These are phyloP conservation scores for Alternaria sp. DNA, from an alignment of 2,329 filamentous ascomycete genomes.

Conservation along the genomic window DNA sequence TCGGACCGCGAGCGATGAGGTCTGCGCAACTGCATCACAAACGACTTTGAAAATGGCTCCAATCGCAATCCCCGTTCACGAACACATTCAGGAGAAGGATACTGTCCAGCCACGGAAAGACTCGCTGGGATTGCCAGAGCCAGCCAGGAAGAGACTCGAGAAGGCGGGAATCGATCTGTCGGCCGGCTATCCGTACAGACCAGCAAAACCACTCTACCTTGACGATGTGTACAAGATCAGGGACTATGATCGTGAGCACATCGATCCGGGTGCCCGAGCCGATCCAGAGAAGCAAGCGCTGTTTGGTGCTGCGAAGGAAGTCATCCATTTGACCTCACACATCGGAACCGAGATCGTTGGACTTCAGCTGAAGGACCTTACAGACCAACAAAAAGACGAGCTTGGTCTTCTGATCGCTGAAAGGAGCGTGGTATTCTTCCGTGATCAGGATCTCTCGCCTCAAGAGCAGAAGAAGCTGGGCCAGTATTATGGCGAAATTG, in stretches of 20 bases:
- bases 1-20: background rate
- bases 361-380: constrained; percentile 57
- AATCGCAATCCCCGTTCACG: constrained; percentile 57
- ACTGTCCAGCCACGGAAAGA: constrained; percentile 68
- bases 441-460: constrained; percentile 54
- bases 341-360: constrained; percentile 46
- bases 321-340: constrained; percentile 45
- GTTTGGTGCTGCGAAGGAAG: constrained; percentile 50
- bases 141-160: constrained; percentile 64
- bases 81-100: constrained; percentile 63
- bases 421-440: constrained; percentile 58
- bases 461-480: constrained; percentile 42
- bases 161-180: constrained; percentile 74
- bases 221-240: constrained; percentile 73
- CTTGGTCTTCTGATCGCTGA: constrained; percentile 52
- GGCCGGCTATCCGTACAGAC: constrained; percentile 73
- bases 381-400: constrained; percentile 57
- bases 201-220: constrained; percentile 69
- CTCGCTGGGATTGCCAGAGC: constrained; percentile 65
- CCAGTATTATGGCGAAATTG: constrained; percentile 59
- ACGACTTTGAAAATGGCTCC: constrained; percentile 57
- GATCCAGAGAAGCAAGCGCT: constrained; percentile 52
- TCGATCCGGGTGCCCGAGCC: constrained; percentile 58
- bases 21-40: background rate
- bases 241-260: constrained; percentile 48